phyloP scores from a whole-genome alignment of 805 yeast species.

The Lipomyces yamanashiensis region DNA sequence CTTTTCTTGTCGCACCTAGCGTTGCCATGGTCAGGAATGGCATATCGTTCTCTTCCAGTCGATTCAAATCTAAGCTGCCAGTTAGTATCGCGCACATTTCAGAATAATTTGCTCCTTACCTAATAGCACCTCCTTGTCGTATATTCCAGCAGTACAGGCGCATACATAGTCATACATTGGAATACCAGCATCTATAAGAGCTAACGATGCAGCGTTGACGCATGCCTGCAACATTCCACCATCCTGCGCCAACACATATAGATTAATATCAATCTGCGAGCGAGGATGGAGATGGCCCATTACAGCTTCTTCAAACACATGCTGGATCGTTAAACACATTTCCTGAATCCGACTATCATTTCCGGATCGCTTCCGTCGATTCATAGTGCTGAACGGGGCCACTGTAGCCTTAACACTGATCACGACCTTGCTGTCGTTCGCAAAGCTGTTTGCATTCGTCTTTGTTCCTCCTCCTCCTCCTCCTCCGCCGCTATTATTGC shows the following conservation, averaged over 20 bases:
- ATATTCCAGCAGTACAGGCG: conserved; percentile 77
- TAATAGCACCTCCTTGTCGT: conserved; percentile 75
- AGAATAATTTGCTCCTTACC: conserved; percentile 18
- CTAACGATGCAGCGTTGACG: conserved; percentile 84
- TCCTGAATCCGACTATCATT: conserved; percentile 57
- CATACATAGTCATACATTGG: conserved; percentile 90
- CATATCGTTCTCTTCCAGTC: conserved; percentile 82
- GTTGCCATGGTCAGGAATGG: conserved; percentile 81
- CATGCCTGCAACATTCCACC: conserved; percentile 84
- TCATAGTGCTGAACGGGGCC: conserved; percentile 80
- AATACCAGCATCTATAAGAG: conserved; percentile 92
- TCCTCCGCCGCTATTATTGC: conserved; percentile 41
- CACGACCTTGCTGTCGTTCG: conserved; percentile 56
- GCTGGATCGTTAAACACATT: conserved; percentile 42
- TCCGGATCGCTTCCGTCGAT: conserved; percentile 68
- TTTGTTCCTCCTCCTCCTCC: background rate
- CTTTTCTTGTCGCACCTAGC: conserved; percentile 78
- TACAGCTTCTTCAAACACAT: conserved; percentile 58
- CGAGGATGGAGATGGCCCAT: conserved; percentile 78
- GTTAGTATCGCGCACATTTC: background rate
- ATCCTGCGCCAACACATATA: conserved; percentile 84
- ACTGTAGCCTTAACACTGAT: conserved; percentile 68
- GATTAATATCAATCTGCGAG: conserved; percentile 72
- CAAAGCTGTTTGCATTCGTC: background rate
- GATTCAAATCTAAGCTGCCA: conserved; percentile 62